phyloP scores from a whole-genome alignment of 2,329 filamentous ascomycete genomes.

The Aspergillus viridinutans region DNA sequence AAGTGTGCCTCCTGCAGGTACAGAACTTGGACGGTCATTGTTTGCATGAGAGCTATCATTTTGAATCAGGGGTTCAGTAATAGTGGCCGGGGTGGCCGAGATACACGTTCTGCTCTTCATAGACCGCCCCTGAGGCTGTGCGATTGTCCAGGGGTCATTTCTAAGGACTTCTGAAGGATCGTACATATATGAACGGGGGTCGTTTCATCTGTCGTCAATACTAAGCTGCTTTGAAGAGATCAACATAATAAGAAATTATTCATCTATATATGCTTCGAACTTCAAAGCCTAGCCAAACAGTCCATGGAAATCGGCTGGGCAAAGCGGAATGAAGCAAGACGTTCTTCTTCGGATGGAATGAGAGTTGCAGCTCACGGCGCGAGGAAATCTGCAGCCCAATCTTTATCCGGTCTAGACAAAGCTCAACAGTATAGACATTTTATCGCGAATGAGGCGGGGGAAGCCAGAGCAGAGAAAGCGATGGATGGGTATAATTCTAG shows the following conservation, averaged over 20 bases:
- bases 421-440: background rate
- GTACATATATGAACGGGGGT: background rate
- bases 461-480: background rate
- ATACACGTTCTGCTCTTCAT: background rate
- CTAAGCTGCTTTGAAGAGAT: background rate
- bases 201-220: background rate
- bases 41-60: background rate
- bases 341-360: constrained; percentile 23
- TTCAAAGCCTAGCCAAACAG: constrained; percentile 14
- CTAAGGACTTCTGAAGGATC: background rate
- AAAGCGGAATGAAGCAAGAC: constrained; percentile 16
- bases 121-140: background rate
- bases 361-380: constrained; percentile 19
- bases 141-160: background rate
- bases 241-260: background rate
- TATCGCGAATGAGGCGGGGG: background rate
- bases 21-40: background rate
- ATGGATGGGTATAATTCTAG: constrained; percentile 18
- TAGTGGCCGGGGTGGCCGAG: too few relatives aligned
- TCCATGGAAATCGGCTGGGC: constrained; percentile 8
- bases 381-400: constrained; percentile 18
- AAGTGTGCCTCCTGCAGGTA: background rate
- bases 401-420: constrained; percentile 15
- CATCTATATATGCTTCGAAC: constrained; percentile 14
- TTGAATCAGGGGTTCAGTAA: background rate